Evolutionary conservation across 371 early-diverging fungal genomes (phyloP).

Genomic region (Syncephalis plumigaleata): DNA sequence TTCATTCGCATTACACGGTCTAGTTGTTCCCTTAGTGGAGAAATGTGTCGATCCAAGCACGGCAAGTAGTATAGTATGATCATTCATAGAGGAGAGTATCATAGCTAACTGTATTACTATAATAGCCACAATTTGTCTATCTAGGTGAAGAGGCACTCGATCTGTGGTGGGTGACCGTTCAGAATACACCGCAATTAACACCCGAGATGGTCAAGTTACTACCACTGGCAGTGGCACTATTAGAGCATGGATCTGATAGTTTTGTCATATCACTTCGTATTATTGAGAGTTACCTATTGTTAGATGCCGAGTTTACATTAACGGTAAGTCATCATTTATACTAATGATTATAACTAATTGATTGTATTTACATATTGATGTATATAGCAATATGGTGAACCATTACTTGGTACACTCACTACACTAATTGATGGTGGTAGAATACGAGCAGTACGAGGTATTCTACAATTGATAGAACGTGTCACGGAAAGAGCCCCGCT

Average conservation of each 20-base stretch:
- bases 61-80: constrained; percentile 13
- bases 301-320: constrained; percentile 30
- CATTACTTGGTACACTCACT: not conserved
- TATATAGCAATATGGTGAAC: constrained; percentile 9
- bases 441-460: constrained; percentile 25
- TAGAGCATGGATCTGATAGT: constrained; percentile 60
- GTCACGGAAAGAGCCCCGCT: constrained; percentile 26
- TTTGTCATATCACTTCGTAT: constrained; percentile 53
- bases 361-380: constrained; percentile 1
- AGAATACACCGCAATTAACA: constrained; percentile 32
- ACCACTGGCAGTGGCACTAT: constrained; percentile 32
- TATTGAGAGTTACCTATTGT: constrained; percentile 57
- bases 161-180: constrained; percentile 64
- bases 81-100: too few relatives aligned
- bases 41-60: constrained; percentile 42
- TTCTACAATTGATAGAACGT: constrained; percentile 39
- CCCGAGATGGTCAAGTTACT: constrained; percentile 39
- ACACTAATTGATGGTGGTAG: not conserved
- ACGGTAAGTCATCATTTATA: too few relatives aligned
- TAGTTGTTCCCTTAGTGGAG: constrained; percentile 56
- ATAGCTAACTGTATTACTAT: not conserved
- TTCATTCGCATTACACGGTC: constrained; percentile 43
- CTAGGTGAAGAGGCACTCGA: constrained; percentile 75
- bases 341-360: too few relatives aligned
- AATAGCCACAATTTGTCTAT: constrained; percentile 59